Evolutionary conservation across 1,284 basidiomycete species (phyloP).

Genomic region (Coriolopsis trogii): DNA sequence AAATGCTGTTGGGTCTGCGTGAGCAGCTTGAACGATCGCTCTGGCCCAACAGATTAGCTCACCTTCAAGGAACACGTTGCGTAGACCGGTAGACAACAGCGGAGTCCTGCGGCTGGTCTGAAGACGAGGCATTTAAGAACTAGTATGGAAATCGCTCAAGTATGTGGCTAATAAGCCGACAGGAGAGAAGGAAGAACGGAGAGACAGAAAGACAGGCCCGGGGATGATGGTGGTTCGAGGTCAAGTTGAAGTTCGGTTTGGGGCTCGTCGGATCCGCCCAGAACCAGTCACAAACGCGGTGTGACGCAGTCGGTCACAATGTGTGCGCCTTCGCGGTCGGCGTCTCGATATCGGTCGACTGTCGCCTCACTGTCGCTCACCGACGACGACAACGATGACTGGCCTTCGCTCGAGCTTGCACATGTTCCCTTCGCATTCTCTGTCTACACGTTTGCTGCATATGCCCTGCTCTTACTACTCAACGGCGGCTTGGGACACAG

Average conservation of each 20-base stretch:
- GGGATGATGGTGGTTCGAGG: conserved; percentile 1
- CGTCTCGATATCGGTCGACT: no score
- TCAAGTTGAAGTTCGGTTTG: conserved; percentile 10
- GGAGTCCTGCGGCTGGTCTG: conserved; percentile 10
- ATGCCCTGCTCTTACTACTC: no score
- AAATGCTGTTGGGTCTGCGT: conserved; percentile 1
- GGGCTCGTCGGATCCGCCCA: not conserved
- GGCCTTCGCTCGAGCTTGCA: not conserved
- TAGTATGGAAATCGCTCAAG: not conserved
- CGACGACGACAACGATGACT: no score
- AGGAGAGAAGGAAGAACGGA: not conserved
- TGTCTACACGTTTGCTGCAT: not conserved
- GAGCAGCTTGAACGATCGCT: no score
- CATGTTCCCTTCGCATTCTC: not conserved
- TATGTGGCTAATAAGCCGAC: not conserved
- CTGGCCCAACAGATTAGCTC: not conserved
- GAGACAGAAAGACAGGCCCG: not conserved
- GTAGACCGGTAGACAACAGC: conserved; percentile 13
- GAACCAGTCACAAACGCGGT: conserved; percentile 1
- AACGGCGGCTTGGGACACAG: not conserved
- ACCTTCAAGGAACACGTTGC: conserved; percentile 17
- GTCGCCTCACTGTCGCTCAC: no score
- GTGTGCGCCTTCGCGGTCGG: no score
- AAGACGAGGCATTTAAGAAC: conserved; percentile 18
- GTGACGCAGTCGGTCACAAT: no score